Evolutionary conservation across 768 basidiomycete species (phyloP), one percentile per base, ranked within the genome.

Genomic region (Brasilioporus rufonigricans): DNA sequence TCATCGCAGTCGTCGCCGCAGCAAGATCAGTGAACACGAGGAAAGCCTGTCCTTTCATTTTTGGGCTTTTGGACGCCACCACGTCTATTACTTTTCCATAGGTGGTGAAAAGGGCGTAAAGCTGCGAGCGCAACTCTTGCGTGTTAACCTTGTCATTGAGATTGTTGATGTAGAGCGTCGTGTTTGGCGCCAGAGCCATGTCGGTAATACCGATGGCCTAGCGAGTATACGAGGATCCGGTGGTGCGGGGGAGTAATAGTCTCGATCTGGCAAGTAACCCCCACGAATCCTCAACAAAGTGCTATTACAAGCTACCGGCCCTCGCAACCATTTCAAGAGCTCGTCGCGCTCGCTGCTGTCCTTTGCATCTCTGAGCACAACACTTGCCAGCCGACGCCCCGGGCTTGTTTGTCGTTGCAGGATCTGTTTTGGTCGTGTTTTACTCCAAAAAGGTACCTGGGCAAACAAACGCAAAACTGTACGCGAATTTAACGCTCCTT

Each of bases 21-120:
- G 91, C 83, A 47, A 96, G 85, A 74, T 98, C 96, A 48, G 84
- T 81, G 74, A 97, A 98, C 64, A 96, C 93, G 66, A 98, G 86
- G 73, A 97, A 98, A 1, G 96, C 96, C 73, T 97, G 94, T 21
- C 94, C 95, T 60, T 87, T 83, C 86, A 91, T 92, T 72, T 86
- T 89, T 55, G 82, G 75, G 67, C 79, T 83, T 72, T 96, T 94
- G 24, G 88, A 85, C 23, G 95, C 94, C 54, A 98, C 82, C 55
- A 98, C 85, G 70, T 98, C 96, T 76, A 98, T 83, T 54, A 98
- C 78, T 69, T 86, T 89, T 69, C 96, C 96, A 74, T 97, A 91
- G 41, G 94, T 90, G 9, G 89, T 87, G 77, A 98, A 98, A 46
- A 98, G 82, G 26, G 87, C 86, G 67, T 85, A 92, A 1, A 98